Conservation (phyloP, 257 asterid genomes). For the Phtheirospermum japonicum region DNA sequence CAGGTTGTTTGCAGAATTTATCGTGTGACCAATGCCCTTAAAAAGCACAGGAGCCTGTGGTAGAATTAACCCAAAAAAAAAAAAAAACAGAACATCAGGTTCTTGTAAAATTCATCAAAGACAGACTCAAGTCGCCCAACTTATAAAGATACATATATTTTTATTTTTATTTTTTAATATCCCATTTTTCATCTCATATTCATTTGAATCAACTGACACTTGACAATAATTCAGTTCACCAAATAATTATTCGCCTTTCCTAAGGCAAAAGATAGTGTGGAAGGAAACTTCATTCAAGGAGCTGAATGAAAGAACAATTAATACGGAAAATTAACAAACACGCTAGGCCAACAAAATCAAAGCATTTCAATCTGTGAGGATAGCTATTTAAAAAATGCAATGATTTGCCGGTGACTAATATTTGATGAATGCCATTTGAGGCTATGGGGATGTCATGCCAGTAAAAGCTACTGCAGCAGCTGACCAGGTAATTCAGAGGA, state of each 20-base stretch:
- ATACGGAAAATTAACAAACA: conserved; percentile 1
- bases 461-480: not conserved
- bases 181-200: not conserved
- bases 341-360: not conserved
- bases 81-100: not conserved
- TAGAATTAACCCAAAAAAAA: conserved; percentile 11
- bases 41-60: conserved; percentile 81
- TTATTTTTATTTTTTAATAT: not conserved
- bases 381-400: not conserved
- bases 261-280: conserved; percentile 5
- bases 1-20: conserved; percentile 74
- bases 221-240: not conserved
- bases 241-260: not conserved
- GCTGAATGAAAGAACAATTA: not conserved
- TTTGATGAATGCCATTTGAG: conserved; percentile 5
- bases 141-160: not conserved
- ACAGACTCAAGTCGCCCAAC: conserved; percentile 17
- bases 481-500: not conserved
- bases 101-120: conserved; percentile 12
- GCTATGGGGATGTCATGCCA: not conserved
- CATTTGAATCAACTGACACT: conserved; percentile 15
- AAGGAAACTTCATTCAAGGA: not conserved
- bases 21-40: conserved; percentile 80
- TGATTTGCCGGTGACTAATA: not conserved
- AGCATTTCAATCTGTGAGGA: conserved; percentile 7